Percentiles rank a stretch among this genome's conserved stretches.
Conservation (phyloP, 1,284 basidiomycete genomes). For the Ustilago vetiveriae region DNA sequence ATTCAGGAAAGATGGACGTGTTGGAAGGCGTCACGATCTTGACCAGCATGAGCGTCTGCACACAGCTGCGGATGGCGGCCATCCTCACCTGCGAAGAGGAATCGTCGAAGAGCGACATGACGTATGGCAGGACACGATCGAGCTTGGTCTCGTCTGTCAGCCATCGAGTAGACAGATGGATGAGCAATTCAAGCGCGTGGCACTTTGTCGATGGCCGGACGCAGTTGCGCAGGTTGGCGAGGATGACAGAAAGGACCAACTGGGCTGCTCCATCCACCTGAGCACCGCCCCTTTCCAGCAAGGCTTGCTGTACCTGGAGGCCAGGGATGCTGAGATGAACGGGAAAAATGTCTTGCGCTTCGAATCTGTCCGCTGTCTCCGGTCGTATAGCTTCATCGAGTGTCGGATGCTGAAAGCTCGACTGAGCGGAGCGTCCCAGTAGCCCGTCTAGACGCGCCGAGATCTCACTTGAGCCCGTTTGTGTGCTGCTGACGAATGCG, state of each 20-base stretch:
- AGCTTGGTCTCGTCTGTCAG: slow-evolving; percentile 94
- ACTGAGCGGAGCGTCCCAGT: slow-evolving; percentile 33
- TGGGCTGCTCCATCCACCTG: slow-evolving; percentile 79
- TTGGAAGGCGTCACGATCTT: slow-evolving; percentile 89
- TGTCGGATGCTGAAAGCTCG: slow-evolving; percentile 41
- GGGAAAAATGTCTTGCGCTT: slow-evolving; percentile 36
- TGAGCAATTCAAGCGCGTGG: slow-evolving; percentile 84
- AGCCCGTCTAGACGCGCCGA: slow-evolving; percentile 20
- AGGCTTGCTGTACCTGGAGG: slow-evolving; percentile 25
- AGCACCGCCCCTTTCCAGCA: slow-evolving; percentile 9
- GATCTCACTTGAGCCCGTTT: slow-evolving; percentile 3
- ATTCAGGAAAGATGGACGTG: slow-evolving; percentile 86
- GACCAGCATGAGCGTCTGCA: slow-evolving; percentile 85
- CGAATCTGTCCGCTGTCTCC: slow-evolving; percentile 15
- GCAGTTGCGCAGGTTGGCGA: slow-evolving; percentile 90
- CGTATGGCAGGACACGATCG: slow-evolving; percentile 90
- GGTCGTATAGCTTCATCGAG: slow-evolving; percentile 9
- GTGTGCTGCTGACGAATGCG: not conserved
- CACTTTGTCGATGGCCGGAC: slow-evolving; percentile 85
- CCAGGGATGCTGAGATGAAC: slow-evolving; percentile 56
- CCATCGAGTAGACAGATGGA: slow-evolving; percentile 79
- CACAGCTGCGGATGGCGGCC: slow-evolving; percentile 80
- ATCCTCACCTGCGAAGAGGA: slow-evolving; percentile 77
- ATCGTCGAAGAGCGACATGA: slow-evolving; percentile 87
- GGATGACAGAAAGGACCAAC: slow-evolving; percentile 82